phyloP scores from a whole-genome alignment of 1,284 basidiomycete species.

The Ceratobasidium sp. region DNA sequence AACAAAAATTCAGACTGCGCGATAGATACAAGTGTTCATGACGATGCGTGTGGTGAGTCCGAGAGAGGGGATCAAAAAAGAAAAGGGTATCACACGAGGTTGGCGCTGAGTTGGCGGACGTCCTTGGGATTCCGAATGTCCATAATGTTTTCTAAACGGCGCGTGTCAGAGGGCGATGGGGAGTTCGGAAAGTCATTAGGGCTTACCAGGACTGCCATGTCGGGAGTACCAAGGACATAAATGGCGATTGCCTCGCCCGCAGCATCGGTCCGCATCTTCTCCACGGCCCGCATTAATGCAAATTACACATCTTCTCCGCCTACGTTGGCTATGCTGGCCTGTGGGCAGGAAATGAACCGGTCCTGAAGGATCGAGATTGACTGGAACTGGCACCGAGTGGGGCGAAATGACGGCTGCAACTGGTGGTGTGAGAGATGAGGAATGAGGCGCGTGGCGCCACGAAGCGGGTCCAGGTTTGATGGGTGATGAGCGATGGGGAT shows the following conservation, averaged over 20 bases:
- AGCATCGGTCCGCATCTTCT: constrained; percentile 28
- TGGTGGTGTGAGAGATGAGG: constrained; percentile 9
- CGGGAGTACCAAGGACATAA: constrained; percentile 30
- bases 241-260: constrained; percentile 29
- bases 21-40: constrained; percentile 14
- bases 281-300: constrained; percentile 29
- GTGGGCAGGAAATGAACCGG: constrained; percentile 29
- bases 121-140: constrained; percentile 36
- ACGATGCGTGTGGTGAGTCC: neutral
- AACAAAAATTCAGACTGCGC: neutral
- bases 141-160: constrained; percentile 34
- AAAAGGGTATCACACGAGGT: neutral
- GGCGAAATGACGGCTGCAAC: constrained; percentile 16
- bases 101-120: constrained; percentile 6
- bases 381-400: neutral
- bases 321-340: constrained; percentile 26
- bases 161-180: neutral
- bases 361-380: constrained; percentile 20
- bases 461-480: constrained; percentile 24
- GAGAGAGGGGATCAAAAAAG: neutral
- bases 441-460: constrained; percentile 34
- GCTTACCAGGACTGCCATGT: constrained; percentile 33
- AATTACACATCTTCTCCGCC: constrained; percentile 24
- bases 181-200: neutral
- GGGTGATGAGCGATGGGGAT: constrained; percentile 1